A percentile compares a stretch with the other conserved stretches of the same genome.
phyloP scores from a whole-genome alignment of 2,329 filamentous ascomycete species.

The Arthrinium phaeospermum region DNA sequence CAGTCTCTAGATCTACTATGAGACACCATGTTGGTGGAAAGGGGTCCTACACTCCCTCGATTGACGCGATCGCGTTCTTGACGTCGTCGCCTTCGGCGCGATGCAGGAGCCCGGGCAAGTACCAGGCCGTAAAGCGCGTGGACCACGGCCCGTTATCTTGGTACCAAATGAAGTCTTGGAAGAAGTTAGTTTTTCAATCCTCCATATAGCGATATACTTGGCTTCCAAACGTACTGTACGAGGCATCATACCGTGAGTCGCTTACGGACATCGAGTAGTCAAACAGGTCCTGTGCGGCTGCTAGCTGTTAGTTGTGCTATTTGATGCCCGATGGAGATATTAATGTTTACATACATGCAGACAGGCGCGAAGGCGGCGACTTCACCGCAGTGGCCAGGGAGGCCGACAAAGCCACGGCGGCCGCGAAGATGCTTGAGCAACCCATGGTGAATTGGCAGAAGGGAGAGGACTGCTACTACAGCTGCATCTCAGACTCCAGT shows the following conservation, averaged over 20 bases:
- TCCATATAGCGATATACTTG: background rate
- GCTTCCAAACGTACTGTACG: slow-evolving; percentile 35
- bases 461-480: background rate
- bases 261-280: slow-evolving; percentile 47
- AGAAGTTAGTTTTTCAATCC: too few species aligned
- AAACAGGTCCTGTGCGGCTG: slow-evolving; percentile 44
- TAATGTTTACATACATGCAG: background rate
- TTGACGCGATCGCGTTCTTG: slow-evolving; percentile 41
- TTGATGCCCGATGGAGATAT: too few species aligned
- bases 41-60: slow-evolving; percentile 40
- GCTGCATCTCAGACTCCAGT: background rate
- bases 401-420: background rate
- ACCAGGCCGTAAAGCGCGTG: slow-evolving; percentile 50
- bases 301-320: background rate
- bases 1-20: too few species aligned
- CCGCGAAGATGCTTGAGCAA: background rate
- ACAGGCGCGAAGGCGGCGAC: slow-evolving; percentile 13
- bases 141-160: slow-evolving; percentile 49
- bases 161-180: slow-evolving; percentile 48
- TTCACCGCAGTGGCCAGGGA: slow-evolving; percentile 11
- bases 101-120: slow-evolving; percentile 44
- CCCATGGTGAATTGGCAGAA: background rate
- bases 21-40: background rate
- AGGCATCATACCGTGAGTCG: slow-evolving; percentile 46
- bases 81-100: slow-evolving; percentile 43